phyloP scores from a whole-genome alignment of 2,329 filamentous ascomycete genomes.

The Xylaria sp. region DNA sequence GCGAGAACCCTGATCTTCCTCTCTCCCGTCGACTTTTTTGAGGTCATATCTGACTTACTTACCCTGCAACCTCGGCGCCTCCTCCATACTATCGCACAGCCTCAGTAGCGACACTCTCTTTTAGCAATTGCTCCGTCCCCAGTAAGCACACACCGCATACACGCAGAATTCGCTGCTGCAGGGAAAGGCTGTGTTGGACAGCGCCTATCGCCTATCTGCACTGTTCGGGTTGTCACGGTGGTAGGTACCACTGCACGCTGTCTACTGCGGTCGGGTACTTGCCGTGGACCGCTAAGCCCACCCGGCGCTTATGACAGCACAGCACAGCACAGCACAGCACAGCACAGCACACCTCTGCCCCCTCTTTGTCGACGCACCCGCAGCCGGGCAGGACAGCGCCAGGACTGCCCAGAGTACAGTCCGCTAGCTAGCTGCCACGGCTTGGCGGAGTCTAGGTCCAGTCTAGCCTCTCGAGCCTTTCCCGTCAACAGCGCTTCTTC shows the following conservation, averaged over 20 bases:
- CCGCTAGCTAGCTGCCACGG: background rate
- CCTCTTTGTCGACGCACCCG: background rate
- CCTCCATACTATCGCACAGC: slow-evolving; percentile 25
- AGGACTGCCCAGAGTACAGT: too few relatives aligned
- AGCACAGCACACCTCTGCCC: background rate
- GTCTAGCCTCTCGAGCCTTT: slow-evolving; percentile 19
- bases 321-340: too few relatives aligned
- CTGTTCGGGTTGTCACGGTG: background rate
- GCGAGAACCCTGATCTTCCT: slow-evolving; percentile 1
- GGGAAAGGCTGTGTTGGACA: background rate
- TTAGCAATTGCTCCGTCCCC: slow-evolving; percentile 23
- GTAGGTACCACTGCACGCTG: background rate
- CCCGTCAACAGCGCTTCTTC: background rate
- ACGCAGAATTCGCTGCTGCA: background rate
- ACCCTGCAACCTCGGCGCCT: slow-evolving; percentile 20
- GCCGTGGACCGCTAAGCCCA: background rate
- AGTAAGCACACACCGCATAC: too few relatives aligned
- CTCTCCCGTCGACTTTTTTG: background rate
- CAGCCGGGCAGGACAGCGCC: too few relatives aligned
- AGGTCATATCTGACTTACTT: slow-evolving; percentile 17
- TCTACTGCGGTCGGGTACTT: background rate
- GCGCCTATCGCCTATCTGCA: slow-evolving; percentile 11
- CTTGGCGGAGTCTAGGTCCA: slow-evolving; percentile 19
- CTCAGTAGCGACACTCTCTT: slow-evolving; percentile 21
- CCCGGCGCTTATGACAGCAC: slow-evolving; percentile 15